Evolutionary conservation across 2,329 filamentous ascomycete species (phyloP).

Genomic region (Scedosporium dehoogii): DNA sequence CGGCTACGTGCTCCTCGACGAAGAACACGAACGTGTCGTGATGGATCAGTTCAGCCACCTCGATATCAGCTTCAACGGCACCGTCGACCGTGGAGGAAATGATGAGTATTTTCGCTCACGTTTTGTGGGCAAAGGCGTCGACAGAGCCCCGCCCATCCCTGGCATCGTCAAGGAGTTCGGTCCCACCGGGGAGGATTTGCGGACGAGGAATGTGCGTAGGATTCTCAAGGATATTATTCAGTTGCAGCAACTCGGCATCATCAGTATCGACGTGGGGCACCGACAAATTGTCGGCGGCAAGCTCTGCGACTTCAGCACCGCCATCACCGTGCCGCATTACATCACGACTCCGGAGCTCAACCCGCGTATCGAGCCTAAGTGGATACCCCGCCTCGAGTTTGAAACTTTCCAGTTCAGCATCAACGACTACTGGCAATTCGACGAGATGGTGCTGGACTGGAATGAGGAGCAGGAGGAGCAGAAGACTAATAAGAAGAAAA

Average conservation of each 20-base stretch:
- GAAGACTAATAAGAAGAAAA: not conserved
- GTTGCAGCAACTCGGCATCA: not conserved
- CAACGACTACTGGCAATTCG: not conserved
- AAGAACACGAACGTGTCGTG: conserved; percentile 11
- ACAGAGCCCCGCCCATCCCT: conserved; percentile 12
- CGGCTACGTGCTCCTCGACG: conserved; percentile 17
- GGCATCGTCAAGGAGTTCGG: conserved; percentile 15
- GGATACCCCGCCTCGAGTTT: not conserved
- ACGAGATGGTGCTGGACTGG: not conserved
- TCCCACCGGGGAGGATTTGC: not conserved
- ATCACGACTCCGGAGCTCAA: conserved; percentile 4
- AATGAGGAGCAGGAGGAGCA: not conserved
- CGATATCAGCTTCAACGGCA: not conserved
- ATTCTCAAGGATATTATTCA: not conserved
- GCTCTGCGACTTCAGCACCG: conserved; percentile 15
- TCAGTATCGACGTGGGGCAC: not conserved
- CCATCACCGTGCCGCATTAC: conserved; percentile 16
- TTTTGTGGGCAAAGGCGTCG: conserved; percentile 7
- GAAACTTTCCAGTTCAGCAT: not conserved
- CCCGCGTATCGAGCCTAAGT: not conserved
- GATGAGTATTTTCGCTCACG: not conserved
- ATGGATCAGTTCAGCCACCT: not conserved
- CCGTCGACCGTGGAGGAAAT: not conserved
- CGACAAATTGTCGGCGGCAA: conserved; percentile 15
- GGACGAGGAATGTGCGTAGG: not conserved